Percentiles rank a stretch among this genome's conserved stretches.
These are phyloP conservation scores for Mollisiaceae sp. DNA, from an alignment of 2,329 filamentous ascomycete species.

Conservation along the genomic window DNA sequence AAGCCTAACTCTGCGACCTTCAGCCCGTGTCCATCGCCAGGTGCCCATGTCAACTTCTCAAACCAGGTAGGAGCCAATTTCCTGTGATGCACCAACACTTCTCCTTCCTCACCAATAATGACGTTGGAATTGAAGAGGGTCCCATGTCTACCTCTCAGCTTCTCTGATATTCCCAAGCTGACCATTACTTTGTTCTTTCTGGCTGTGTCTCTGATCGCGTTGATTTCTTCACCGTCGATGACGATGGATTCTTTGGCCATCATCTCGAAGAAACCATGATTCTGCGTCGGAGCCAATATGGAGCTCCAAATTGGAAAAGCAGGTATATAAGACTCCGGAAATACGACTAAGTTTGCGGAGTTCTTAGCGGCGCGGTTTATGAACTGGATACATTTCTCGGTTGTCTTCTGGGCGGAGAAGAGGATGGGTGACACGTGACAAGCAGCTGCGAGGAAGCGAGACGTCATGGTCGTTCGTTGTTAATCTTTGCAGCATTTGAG, in stretches of 20 bases:
- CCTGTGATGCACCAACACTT: conserved; percentile 56
- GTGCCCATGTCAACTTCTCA: conserved; percentile 60
- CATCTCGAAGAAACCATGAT: conserved; percentile 54
- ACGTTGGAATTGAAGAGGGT: conserved; percentile 59
- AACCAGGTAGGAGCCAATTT: conserved; percentile 62
- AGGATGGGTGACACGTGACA: conserved; percentile 52
- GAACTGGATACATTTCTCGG: conserved; percentile 51
- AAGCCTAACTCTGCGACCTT: conserved; percentile 50
- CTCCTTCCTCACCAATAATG: conserved; percentile 50
- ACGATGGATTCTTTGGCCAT: conserved; percentile 53
- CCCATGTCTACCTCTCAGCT: conserved; percentile 48
- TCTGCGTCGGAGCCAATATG: conserved; percentile 52
- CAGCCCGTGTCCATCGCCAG: conserved; percentile 57
- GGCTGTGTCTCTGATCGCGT: conserved; percentile 47
- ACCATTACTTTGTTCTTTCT: conserved; percentile 47
- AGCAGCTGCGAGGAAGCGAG: conserved; percentile 31
- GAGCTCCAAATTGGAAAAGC: conserved; percentile 60
- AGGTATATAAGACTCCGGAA: conserved; percentile 58
- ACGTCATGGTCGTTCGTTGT: neutral
- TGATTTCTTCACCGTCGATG: conserved; percentile 53
- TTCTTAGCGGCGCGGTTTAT: conserved; percentile 52
- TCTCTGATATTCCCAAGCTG: conserved; percentile 57
- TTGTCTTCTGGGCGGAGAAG: conserved; percentile 52
- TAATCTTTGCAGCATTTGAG: neutral
- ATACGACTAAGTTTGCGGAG: conserved; percentile 55